Evolutionary conservation across 2,329 filamentous ascomycete genomes (phyloP).

Genomic region (Colletotrichum melonis): DNA sequence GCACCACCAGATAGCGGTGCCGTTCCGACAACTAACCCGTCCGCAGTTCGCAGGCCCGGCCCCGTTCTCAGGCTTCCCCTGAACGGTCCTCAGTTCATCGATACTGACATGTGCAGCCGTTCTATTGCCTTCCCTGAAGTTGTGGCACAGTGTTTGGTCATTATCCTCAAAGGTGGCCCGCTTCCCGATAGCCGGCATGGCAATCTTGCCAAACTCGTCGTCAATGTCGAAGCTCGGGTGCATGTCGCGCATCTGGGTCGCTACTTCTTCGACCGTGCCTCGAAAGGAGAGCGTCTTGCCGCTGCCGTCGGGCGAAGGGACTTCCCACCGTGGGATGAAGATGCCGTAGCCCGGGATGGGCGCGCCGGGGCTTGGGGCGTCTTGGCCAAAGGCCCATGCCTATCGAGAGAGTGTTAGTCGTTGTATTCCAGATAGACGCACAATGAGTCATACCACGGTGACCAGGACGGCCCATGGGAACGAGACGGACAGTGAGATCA

Average conservation of each 20-base stretch:
- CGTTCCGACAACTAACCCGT: conserved; percentile 21
- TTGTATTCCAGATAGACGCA: background rate
- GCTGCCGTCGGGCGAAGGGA: conserved; percentile 6
- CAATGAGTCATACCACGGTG: background rate
- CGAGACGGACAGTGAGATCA: background rate
- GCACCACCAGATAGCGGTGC: conserved; percentile 22
- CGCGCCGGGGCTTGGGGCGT: background rate
- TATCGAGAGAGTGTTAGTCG: background rate
- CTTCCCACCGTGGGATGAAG: conserved; percentile 6
- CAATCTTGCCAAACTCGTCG: background rate
- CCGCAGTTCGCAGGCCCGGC: conserved; percentile 20
- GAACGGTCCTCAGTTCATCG: conserved; percentile 5
- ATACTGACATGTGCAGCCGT: conserved; percentile 4
- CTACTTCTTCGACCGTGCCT: conserved; percentile 17
- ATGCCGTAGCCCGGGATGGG: conserved; percentile 9
- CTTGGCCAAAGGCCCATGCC: background rate
- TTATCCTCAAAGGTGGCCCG: background rate
- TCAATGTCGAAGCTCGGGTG: background rate
- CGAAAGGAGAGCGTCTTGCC: conserved; percentile 2
- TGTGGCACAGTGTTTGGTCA: conserved; percentile 9
- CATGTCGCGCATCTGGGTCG: background rate
- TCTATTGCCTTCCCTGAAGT: conserved; percentile 17
- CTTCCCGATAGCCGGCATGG: background rate
- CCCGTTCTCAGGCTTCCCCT: conserved; percentile 18
- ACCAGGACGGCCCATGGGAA: background rate